Base-by-base conservation (phyloP, 73 alveolate genomes). In the Effrenium voratum region DNA sequence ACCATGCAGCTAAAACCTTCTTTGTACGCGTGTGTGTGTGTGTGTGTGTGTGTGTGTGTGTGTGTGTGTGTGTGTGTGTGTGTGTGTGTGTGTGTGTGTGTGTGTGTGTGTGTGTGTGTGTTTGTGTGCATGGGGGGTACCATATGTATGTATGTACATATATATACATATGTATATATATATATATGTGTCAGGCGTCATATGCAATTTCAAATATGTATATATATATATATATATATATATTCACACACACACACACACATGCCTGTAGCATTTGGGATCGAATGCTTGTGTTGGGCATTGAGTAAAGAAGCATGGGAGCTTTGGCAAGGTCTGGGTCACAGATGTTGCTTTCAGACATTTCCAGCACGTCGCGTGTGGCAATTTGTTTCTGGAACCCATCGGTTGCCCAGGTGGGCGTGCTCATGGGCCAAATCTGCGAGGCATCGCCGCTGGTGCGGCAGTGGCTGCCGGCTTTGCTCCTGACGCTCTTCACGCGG, bases 381-480 rank as follows among this genome's bases (percentile, higher is more conserved):
- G n/a, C n/a, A n/a, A n/a, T n/a, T n/a, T n/a, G n/a, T n/a, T n/a
- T n/a, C n/a, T n/a, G n/a, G n/a, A n/a, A n/a, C n/a, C n/a, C n/a
- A n/a, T n/a, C n/a, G n/a, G n/a, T n/a, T n/a, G n/a, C n/a, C n/a
- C n/a, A n/a, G n/a, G n/a, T n/a, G n/a, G n/a, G n/a, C n/a, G n/a
- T n/a, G n/a, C n/a, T n/a, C n/a, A n/a, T n/a, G n/a, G n/a, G n/a
- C n/a, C n/a, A n/a, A n/a, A n/a, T n/a, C 28, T 76, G n/a, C 41
- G 34, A 26, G 19, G 63, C 45, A 0, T 43, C 45, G 36, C 83
- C 68, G n/a, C 47, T 46, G 28, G 30, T 70, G 47, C 80, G 95
- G 52, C 72, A 66, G 75, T 34, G 12, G 19, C 15, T 55, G 94
- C 83, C 83, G 32, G 97, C 55, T 68, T 50, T 66, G 52, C 34